Evolutionary conservation across 306 rosid species (phyloP).

Genomic region (Castanea mollissima): DNA sequence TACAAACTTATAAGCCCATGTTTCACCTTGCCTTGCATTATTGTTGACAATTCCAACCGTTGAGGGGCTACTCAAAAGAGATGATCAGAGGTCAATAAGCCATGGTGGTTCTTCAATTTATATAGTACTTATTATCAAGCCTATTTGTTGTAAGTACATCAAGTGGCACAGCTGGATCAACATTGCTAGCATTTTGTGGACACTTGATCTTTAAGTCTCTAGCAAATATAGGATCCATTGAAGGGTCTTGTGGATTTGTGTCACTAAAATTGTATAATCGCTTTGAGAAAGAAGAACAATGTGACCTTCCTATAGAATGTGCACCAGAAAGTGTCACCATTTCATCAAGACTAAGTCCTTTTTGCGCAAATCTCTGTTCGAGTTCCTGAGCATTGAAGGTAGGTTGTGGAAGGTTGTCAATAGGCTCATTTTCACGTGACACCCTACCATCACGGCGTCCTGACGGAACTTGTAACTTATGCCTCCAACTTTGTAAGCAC

Average conservation of each 20-base stretch:
- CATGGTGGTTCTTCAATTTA: background rate
- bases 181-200: background rate
- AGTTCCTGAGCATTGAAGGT: background rate
- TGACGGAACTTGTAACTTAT: background rate
- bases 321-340: slow-evolving; percentile 17
- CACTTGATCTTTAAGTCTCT: background rate
- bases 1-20: background rate
- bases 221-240: slow-evolving; percentile 1
- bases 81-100: slow-evolving; percentile 11
- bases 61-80: background rate
- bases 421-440: background rate
- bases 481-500: background rate
- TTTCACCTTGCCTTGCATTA: background rate
- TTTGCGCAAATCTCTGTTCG: background rate
- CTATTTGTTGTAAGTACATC: background rate
- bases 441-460: background rate
- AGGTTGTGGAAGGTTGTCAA: background rate
- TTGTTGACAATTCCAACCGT: background rate
- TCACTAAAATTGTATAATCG: slow-evolving; percentile 1
- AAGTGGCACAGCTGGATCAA: background rate
- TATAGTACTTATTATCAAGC: slow-evolving; percentile 5
- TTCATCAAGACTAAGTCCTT: slow-evolving; percentile 15
- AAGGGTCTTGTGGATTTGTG: slow-evolving; percentile 12
- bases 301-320: slow-evolving; percentile 8
- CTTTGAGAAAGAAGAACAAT: slow-evolving; percentile 10